Percentiles rank a stretch among this genome's conserved stretches.
These are phyloP conservation scores for Penicillium verhagenii DNA, from an alignment of 495 filamentous ascomycete species.

Conservation along the genomic window DNA sequence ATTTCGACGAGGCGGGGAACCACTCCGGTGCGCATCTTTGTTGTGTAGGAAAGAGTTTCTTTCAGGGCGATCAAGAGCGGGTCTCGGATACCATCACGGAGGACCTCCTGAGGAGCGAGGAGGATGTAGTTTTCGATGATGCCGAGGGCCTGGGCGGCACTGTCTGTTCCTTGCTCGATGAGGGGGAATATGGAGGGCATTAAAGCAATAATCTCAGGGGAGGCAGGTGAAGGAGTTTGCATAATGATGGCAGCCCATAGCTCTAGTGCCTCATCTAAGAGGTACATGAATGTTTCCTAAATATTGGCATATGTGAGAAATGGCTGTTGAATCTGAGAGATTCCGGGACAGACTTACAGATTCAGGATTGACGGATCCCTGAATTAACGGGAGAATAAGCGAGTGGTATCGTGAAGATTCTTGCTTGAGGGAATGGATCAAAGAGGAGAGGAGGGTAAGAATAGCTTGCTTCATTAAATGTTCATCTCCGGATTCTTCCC, in stretches of 20 bases:
- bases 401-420: constrained; percentile 69
- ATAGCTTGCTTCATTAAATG: constrained; percentile 91
- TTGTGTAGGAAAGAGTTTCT: constrained; percentile 51
- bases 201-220: constrained; percentile 64
- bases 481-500: constrained; percentile 77
- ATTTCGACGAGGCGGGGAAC: constrained; percentile 68
- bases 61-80: constrained; percentile 58
- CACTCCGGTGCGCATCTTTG: constrained; percentile 62
- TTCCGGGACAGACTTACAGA: constrained; percentile 49
- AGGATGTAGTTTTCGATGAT: constrained; percentile 79
- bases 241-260: constrained; percentile 77
- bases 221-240: constrained; percentile 65
- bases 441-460: constrained; percentile 73
- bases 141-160: constrained; percentile 64
- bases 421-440: constrained; percentile 75
- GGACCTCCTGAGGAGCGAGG: constrained; percentile 72
- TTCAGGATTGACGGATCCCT: constrained; percentile 72
- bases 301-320: neutral
- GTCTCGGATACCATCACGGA: constrained; percentile 61
- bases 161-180: constrained; percentile 67
- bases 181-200: constrained; percentile 67
- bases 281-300: constrained; percentile 71
- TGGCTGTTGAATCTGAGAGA: neutral
- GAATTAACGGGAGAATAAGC: constrained; percentile 75
- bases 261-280: constrained; percentile 89